Evolutionary conservation across 768 basidiomycete genomes (phyloP), one percentile per base, ranked within the genome.

Genomic region (Mycena polygramma): DNA sequence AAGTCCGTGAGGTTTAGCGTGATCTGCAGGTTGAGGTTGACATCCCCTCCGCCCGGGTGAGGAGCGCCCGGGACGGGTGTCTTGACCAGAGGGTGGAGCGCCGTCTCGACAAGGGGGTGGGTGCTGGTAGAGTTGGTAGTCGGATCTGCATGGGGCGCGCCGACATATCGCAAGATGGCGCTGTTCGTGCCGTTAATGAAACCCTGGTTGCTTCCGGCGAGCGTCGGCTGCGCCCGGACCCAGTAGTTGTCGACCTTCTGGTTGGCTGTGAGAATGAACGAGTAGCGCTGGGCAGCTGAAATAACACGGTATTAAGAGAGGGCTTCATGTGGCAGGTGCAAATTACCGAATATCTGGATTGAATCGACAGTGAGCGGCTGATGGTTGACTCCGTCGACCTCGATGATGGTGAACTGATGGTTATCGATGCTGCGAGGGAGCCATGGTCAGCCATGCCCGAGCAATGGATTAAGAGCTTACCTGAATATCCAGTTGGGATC

Each of bases 161-260:
- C 79, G 14, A 35, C 59, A 70, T 85, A 85, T 17, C 83, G 79
- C 20, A 85, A 65, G 45, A 85, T 85, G 2, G 85, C 86, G 20
- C 80, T 82, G 71, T 83, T 86, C n/a, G 80, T 70, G 19, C 83
- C 85, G 24, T 77, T 80, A 8, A 3, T 49, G 62, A 79, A 81
- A 14, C 63, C 66, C 9, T 62, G 22, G 10, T 20, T 68, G 7
- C 71, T 51, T 1, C 45, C 52, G 7, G 48, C 20, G 20, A 49
- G 48, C 6, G 43, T 59, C 48, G 26, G 71, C 36, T 2, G 26
- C 41, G 77, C 75, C 37, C 77, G 80, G 37, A 84, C 73, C 78
- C 85, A 86, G 73, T 86, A 87, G 74, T 85, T 86, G 14, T 61
- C 74, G 14, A 84, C 73, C 0, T 74, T 58, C 69, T 85, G 82